Base-by-base conservation (phyloP, 345 rosid genomes). In the Mercurialis annua region DNA sequence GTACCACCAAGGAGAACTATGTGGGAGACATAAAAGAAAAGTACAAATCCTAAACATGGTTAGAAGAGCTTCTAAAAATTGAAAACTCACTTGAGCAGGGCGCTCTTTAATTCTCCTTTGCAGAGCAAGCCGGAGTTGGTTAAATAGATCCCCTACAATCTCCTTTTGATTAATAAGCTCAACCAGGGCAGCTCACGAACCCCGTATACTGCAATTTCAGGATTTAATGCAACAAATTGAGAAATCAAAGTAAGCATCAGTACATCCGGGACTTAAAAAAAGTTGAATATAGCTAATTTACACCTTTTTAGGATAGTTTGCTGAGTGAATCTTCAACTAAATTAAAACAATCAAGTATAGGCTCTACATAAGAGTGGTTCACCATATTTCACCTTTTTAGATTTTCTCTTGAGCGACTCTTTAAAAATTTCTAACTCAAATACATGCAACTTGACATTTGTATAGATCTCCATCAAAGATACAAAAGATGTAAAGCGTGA, bases 151-250 rank as follows among this genome's bases (percentile, higher is more conserved):
- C 49, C 97, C 96, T 15, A 88, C 85, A 58, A 88, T 81, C 75
- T 93, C 97, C 68, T 93, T 93, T 71, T 85, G 97, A 81, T 87
- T 90, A 72, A 93, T 82, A 70, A 93, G 94, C 74, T 87, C 89
- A 77, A 93, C 74, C 50, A 93, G 80, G 57, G 78, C 71, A 54
- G 81, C 97, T 68, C 97, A 81, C 60, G 77, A 80, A 69, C 68
- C 78, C 47, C 83, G 55, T 86, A 73, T 90, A 88, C 97, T 90
- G 88, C 79, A 83, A 69, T 65, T 66, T 59, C 38, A 71, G 34
- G 59, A 52, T 46, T 52, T 21, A 34, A 64, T 10, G 55, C 50
- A 62, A 63, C 23, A 50, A 2, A 30, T 44, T 43, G 42, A 31
- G 43, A 70, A 21, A 38, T 23, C 69, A 26, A 46, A 9, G 17